Evolutionary conservation across 495 filamentous ascomycete genomes (phyloP), one percentile per base, ranked within the genome.

Genomic region (Xylaria acuta): DNA sequence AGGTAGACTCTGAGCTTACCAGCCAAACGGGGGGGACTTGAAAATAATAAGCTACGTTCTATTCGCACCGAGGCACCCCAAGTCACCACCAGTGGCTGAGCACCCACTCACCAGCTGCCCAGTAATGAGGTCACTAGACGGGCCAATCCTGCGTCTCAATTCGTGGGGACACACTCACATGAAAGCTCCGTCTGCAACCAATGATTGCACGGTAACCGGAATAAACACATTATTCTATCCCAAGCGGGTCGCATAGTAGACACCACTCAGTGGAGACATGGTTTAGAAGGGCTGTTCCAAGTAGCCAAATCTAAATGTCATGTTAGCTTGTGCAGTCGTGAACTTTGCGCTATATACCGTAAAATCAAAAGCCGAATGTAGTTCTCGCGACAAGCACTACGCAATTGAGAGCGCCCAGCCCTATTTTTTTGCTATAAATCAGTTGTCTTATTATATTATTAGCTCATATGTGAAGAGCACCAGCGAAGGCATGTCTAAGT

Each of bases 381-480:
- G 9, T 16, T 32, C 27, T 32, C 27, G 22, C 25, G 9, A 25
- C 27, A 30, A 25, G 9, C 27, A 36, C 9, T 38, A 0, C 34
- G 30, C 8, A 36, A 59, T 59, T 34, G 16, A 20, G 20, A 38
- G 5, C 16, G 6, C 3, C 8, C 16, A 38, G 20, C 32, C 22
- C 5, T 18, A 11, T 5, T 38, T 38, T 38, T 38, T 41, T 63
- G 34, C 11, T 32, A 56, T 20, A 68, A 12, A 27, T 41, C 53
- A 45, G 30, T 69, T 38, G 3, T 38, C 3, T 49, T 69, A 69
- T 69, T 69, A 69, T 69, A 69, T 7, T 62, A 69, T 60, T 56
- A 60, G 51, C 67, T 62, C 67, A 62, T 47, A 54, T 69, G 5
- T 60, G 54, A 45, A 45, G 41, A 69, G 59, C 45, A 27, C 68